A percentile compares a stretch with the other conserved stretches of the same genome.
Evolutionary conservation across 2,329 filamentous ascomycete genomes (phyloP).

Genomic region (Colletotrichum neosansevieriae): DNA sequence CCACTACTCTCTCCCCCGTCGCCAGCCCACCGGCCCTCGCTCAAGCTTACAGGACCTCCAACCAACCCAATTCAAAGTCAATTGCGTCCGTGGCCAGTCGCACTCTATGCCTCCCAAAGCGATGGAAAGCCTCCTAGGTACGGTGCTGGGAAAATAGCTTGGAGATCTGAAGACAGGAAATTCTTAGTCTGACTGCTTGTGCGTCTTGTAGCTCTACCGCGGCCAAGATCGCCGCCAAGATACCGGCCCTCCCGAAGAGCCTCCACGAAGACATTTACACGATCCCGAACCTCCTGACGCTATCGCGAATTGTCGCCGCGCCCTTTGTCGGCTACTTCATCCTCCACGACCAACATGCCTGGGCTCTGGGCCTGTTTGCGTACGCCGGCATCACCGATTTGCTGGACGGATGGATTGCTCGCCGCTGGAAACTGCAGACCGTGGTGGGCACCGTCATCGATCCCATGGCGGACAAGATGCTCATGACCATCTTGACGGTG

Average conservation of each 20-base stretch:
- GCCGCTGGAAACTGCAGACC: constrained; percentile 87
- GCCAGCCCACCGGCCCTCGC: background rate
- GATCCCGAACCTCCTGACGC: constrained; percentile 92
- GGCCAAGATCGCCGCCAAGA: constrained; percentile 24
- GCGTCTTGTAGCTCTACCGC: constrained; percentile 5
- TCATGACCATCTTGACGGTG: constrained; percentile 94
- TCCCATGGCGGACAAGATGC: constrained; percentile 94
- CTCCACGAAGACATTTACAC: constrained; percentile 94
- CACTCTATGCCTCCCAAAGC: constrained; percentile 16
- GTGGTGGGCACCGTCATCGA: constrained; percentile 96
- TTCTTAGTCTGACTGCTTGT: background rate
- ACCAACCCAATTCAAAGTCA: background rate
- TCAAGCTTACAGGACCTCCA: background rate
- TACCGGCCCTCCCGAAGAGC: constrained; percentile 23
- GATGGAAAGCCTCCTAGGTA: constrained; percentile 17
- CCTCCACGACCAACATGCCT: constrained; percentile 82
- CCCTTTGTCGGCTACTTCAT: constrained; percentile 91
- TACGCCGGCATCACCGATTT: constrained; percentile 94
- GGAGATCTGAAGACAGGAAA: background rate
- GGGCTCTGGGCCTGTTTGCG: constrained; percentile 86
- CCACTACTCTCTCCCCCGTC: constrained; percentile 2
- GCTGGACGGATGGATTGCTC: constrained; percentile 93
- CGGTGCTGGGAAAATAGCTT: background rate
- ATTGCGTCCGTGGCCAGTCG: background rate
- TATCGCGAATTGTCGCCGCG: constrained; percentile 84